Evolutionary conservation across 352 stramenopile genomes (phyloP), one percentile per base, ranked within the genome.

Genomic region (Pythium guiyangense): DNA sequence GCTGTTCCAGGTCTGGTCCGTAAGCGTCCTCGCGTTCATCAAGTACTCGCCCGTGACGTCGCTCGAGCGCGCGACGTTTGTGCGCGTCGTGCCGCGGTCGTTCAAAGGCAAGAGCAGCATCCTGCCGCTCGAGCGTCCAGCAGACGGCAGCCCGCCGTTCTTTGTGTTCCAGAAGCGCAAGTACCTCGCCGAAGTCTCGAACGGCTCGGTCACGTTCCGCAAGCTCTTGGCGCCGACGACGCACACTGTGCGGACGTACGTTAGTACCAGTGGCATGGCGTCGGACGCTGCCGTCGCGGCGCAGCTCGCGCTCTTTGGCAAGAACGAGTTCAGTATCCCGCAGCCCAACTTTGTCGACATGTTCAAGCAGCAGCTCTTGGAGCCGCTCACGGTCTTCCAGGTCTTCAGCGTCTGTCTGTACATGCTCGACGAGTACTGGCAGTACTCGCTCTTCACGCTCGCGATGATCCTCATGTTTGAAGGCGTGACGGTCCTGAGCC

Each of bases 341-440:
- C 79, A 98, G 63, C 96, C 96, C 3, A 88, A 96, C 52, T 98
- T 98, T 61, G 44, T 97, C 26, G 89, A 96, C 59, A 89, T 99
- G 69, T 97, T 99, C 59, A 88, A 93, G 63, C 92, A 99, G 74
- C 97, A 99, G 74, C 65, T 98, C 20, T 71, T 99, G 12, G 96
- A 98, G 63, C 97, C 97, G 18, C 94, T 99, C 44, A 99, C 98
- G 56, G 82, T 99, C 1, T 99, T 99, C 71, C 97, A 99, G 84
- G 80, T 99, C 51, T 97, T 99, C 50, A 99, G 96, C 66, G 96
- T 99, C 18, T 80, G 96, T 26, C 74, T 99, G 25, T 99, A 98
- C 89, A 98, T 93, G 76, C 78, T 99, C 15, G 97, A 99, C 74
- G 97, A 99, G 71, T 99, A 99, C 80, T 99, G 97, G 96, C 96